Conservation (phyloP, 1,284 basidiomycete species). For the Tremellales sp. region DNA sequence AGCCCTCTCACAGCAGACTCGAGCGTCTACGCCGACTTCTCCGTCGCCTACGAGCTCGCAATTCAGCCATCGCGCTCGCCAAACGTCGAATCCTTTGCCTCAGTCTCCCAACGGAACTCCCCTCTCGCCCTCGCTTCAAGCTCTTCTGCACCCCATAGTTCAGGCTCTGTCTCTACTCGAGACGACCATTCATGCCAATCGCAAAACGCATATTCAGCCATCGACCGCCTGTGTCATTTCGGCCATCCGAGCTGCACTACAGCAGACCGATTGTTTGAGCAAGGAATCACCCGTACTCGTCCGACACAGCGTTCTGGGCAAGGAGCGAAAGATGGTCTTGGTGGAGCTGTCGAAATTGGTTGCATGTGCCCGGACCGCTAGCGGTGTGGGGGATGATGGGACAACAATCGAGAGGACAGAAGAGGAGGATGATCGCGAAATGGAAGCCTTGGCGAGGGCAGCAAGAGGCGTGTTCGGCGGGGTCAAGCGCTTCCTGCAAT, state of each 20-base stretch:
- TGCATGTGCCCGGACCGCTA: slow-evolving; percentile 73
- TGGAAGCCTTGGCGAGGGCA: slow-evolving; percentile 47
- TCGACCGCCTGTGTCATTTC: slow-evolving; percentile 77
- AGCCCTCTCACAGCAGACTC: no score
- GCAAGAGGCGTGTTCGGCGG: slow-evolving; percentile 49
- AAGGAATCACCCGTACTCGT: slow-evolving; percentile 73
- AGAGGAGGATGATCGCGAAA: slow-evolving; percentile 29
- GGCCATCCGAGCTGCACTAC: slow-evolving; percentile 83
- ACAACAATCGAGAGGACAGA: slow-evolving; percentile 5
- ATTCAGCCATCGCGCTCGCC: slow-evolving; percentile 5
- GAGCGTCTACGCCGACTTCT: slow-evolving; percentile 11
- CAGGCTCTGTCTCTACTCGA: slow-evolving; percentile 82
- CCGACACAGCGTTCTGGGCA: slow-evolving; percentile 62
- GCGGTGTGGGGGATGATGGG: slow-evolving; percentile 41
- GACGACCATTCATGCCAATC: slow-evolving; percentile 70
- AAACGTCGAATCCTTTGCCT: no score
- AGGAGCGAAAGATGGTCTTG: slow-evolving; percentile 77
- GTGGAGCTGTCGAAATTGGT: slow-evolving; percentile 79
- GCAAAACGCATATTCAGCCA: slow-evolving; percentile 52
- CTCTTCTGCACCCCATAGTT: slow-evolving; percentile 56
- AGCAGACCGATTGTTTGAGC: slow-evolving; percentile 77
- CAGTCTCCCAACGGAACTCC: slow-evolving; percentile 3
- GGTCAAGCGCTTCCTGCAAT: slow-evolving; percentile 53
- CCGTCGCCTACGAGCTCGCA: slow-evolving; percentile 9
- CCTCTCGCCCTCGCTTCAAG: slow-evolving; percentile 22